These are phyloP conservation scores for Mycena olivaceomarginata DNA, from an alignment of 768 basidiomycete species.

Conservation along the genomic window DNA sequence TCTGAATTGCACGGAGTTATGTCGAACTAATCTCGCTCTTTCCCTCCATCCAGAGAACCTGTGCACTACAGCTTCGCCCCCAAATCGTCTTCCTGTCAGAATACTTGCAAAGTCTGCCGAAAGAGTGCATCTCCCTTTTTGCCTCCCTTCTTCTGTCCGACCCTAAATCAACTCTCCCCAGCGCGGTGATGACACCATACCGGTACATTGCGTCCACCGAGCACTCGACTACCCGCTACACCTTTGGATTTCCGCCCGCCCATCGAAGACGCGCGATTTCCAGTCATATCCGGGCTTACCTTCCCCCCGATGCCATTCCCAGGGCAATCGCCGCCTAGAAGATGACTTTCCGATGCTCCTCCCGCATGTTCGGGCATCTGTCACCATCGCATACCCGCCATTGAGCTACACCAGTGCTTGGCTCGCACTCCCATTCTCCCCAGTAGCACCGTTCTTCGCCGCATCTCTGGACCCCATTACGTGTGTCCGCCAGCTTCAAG, in stretches of 20 bases:
- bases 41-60: neutral
- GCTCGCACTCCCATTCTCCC: neutral
- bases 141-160: neutral
- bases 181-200: neutral
- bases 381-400: too few relatives aligned
- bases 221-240: slow-evolving; percentile 1
- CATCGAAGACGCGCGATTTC: slow-evolving; percentile 23
- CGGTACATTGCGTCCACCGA: neutral
- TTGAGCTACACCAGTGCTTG: neutral
- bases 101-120: neutral
- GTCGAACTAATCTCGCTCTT: neutral
- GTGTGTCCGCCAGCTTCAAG: neutral
- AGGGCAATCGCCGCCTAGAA: neutral
- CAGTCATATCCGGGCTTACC: neutral
- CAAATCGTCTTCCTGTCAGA: slow-evolving; percentile 17
- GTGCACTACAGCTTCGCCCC: slow-evolving; percentile 14
- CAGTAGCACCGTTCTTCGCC: neutral
- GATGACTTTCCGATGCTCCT: too few relatives aligned
- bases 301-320: slow-evolving; percentile 11
- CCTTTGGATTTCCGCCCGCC: neutral
- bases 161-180: neutral
- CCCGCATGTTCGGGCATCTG: too few relatives aligned
- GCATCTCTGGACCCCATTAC: neutral
- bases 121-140: neutral
- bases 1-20: too few relatives aligned